Evolutionary conservation across 495 filamentous ascomycete species (phyloP), one percentile per base, ranked within the genome.

Genomic region (Xylaria acuta): DNA sequence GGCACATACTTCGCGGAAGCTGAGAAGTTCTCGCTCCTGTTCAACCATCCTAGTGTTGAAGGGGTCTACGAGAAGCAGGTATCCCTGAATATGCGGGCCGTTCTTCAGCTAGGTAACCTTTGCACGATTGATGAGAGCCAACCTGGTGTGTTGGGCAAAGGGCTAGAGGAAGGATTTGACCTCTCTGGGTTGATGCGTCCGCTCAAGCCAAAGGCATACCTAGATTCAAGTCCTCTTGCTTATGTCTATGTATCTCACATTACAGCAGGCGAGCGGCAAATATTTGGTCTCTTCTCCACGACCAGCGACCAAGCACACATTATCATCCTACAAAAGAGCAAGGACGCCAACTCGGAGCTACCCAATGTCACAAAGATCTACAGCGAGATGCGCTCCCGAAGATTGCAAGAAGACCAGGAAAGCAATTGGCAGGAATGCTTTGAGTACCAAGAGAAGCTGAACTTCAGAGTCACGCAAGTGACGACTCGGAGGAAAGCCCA

Each of bases 21-120:
- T 0, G 89, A 94, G 59, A 95, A 96, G 77, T 90, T 99, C 59
- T 88, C 90, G 22, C 80, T 89, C 9, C 85, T 98, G 18, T 93
- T 97, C 82, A 92, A 95, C 72, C 96, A 99, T 79, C 90, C 94
- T 0, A 97, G 94, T 77, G 92, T 98, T 6, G 96, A 99, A 79
- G 96, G 97, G 34, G 92, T 98, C 20, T 99, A 99, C 78, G 97
- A 99, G 78, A 95, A 91, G 78, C 92, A 97, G 72, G 86, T 99
- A 5, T 93, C 97, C 11, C 84, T 97, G 40, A 92, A 91, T 71
- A 84, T 95, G 36, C 88, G 95, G 53, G 96, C 94, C 14, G 86
- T 98, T 41, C 86, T 99, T 20, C 91, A 97, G 74, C 86, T 99
- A 2, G 96, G 96, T 51, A 97, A 91, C 78, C 83, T 91, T n/a